phyloP scores from a whole-genome alignment of 192 early-diverging fungal species.

The Podila horticola region DNA sequence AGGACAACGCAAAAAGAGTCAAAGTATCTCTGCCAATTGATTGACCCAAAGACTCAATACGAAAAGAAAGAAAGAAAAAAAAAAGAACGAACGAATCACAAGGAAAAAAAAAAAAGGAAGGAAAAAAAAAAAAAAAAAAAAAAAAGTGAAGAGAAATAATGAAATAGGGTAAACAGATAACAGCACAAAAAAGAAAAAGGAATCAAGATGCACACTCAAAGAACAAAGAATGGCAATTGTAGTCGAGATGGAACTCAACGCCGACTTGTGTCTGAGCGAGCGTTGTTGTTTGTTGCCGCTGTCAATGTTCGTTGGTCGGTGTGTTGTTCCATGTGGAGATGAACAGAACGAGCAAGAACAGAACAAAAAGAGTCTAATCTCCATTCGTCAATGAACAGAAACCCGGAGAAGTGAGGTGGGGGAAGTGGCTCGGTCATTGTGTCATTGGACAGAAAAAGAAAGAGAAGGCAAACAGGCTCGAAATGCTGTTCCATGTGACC shows the following conservation, averaged over 20 bases:
- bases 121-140: conserved; percentile 1
- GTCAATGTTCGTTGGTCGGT: no score
- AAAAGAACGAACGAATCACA: neutral
- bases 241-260: neutral
- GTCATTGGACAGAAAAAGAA: no score
- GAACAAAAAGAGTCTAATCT: no score
- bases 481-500: no score
- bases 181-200: neutral
- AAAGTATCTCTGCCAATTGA: neutral
- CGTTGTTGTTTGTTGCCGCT: no score
- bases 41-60: neutral
- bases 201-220: neutral
- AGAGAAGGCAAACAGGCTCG: no score
- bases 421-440: no score
- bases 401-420: no score
- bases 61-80: neutral
- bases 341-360: no score
- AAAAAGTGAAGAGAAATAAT: neutral
- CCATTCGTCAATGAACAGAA: no score
- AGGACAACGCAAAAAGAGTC: neutral
- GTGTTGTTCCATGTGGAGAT: no score
- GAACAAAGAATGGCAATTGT: neutral
- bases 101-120: conserved; percentile 2
- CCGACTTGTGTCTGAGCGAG: neutral
- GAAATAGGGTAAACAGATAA: neutral